Percentiles rank a stretch among this genome's conserved stretches.
These are phyloP conservation scores for Lodderomyces theae DNA, from an alignment of 1,139 yeast genomes.

Conservation along the genomic window DNA sequence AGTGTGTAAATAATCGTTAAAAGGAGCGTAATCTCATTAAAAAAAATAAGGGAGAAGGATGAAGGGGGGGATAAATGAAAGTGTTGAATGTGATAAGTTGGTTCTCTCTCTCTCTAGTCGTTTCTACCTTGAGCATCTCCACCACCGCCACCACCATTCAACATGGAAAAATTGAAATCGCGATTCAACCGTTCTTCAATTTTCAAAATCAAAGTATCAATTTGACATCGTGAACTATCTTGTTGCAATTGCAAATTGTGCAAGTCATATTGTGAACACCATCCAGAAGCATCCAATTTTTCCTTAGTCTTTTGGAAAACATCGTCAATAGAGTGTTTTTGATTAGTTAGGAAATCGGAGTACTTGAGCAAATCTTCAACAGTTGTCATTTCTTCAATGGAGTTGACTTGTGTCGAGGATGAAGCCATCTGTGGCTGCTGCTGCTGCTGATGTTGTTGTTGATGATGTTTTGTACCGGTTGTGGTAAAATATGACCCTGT, in stretches of 20 bases:
- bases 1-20: no score
- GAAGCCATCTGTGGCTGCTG: neutral
- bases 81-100: no score
- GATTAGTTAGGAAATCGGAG: slow-evolving; percentile 29
- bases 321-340: slow-evolving; percentile 31
- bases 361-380: slow-evolving; percentile 35
- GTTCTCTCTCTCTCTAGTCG: no score
- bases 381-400: slow-evolving; percentile 25
- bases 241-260: slow-evolving; percentile 39
- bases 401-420: slow-evolving; percentile 12
- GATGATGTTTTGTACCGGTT: neutral
- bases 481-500: neutral
- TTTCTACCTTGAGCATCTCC: no score
- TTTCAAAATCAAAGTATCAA: slow-evolving; percentile 33
- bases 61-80: no score
- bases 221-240: slow-evolving; percentile 29
- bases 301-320: slow-evolving; percentile 38
- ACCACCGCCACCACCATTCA: slow-evolving; percentile 9
- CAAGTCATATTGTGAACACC: slow-evolving; percentile 47
- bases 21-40: no score
- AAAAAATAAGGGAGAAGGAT: no score
- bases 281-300: slow-evolving; percentile 38
- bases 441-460: slow-evolving; percentile 4
- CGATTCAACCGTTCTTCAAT: slow-evolving; percentile 31
- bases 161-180: slow-evolving; percentile 25